Evolutionary conservation across 2,329 filamentous ascomycete genomes (phyloP).

Genomic region (Pezicula carpinea): DNA sequence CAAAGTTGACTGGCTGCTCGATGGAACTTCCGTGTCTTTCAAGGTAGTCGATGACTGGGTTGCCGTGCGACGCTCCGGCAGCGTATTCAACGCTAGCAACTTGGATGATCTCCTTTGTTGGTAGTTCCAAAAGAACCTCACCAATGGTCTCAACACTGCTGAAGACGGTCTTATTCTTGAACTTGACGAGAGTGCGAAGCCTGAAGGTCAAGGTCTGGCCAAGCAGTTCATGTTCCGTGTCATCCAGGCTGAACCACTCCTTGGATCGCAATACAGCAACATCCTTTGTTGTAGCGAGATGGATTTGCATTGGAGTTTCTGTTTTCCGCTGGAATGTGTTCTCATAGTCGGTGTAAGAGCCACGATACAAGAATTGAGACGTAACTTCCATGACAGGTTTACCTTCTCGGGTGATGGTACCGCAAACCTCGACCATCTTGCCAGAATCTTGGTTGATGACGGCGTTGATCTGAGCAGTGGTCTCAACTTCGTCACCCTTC

Average conservation of each 20-base stretch:
- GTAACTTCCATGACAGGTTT: slow-evolving; percentile 96
- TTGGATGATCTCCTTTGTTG: slow-evolving; percentile 95
- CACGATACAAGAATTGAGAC: slow-evolving; percentile 95
- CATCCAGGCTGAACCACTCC: slow-evolving; percentile 91
- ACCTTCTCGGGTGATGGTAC: slow-evolving; percentile 82
- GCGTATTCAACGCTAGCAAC: slow-evolving; percentile 97
- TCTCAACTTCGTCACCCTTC: slow-evolving; percentile 89
- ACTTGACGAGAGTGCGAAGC: slow-evolving; percentile 83
- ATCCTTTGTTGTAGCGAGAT: slow-evolving; percentile 82
- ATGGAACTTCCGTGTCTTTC: slow-evolving; percentile 86
- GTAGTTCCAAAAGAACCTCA: slow-evolving; percentile 88
- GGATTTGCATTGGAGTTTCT: slow-evolving; percentile 91
- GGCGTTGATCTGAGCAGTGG: slow-evolving; percentile 92
- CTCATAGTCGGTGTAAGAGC: slow-evolving; percentile 86
- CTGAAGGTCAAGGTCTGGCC: slow-evolving; percentile 95
- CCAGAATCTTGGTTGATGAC: slow-evolving; percentile 97
- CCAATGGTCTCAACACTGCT: slow-evolving; percentile 88
- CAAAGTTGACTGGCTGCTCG: slow-evolving; percentile 94
- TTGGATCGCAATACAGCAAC: slow-evolving; percentile 92
- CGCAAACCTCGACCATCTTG: slow-evolving; percentile 99
- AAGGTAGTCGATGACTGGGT: slow-evolving; percentile 95
- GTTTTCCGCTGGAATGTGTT: slow-evolving; percentile 98
- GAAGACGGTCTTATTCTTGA: slow-evolving; percentile 92
- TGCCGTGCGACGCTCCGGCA: slow-evolving; percentile 85
- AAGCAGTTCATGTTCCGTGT: slow-evolving; percentile 80